A percentile compares a stretch with the other conserved stretches of the same genome.
Conservation (phyloP, 495 filamentous ascomycete species). For the Penicillium robsamsonii region DNA sequence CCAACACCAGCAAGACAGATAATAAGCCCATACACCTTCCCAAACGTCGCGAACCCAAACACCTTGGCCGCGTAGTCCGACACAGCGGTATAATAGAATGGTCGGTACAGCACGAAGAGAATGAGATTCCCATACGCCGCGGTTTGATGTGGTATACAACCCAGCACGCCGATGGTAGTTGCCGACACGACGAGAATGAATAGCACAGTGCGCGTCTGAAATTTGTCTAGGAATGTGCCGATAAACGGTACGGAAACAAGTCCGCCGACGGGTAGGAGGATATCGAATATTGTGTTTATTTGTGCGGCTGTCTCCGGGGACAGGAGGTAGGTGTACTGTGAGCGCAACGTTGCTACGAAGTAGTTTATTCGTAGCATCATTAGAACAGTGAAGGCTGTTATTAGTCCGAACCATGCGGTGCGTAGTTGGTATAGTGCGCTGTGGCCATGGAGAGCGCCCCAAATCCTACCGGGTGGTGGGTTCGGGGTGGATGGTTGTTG, state of each 20-base stretch:
- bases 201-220: slow-evolving; percentile 73
- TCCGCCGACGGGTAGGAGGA: slow-evolving; percentile 84
- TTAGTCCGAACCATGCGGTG: slow-evolving; percentile 83
- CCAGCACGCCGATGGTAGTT: slow-evolving; percentile 74
- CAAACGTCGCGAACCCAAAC: slow-evolving; percentile 93
- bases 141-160: slow-evolving; percentile 63
- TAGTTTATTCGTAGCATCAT: slow-evolving; percentile 97
- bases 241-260: slow-evolving; percentile 85
- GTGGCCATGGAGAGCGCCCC: slow-evolving; percentile 81
- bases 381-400: slow-evolving; percentile 81
- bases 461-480: slow-evolving; percentile 65
- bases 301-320: slow-evolving; percentile 54
- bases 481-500: slow-evolving; percentile 16
- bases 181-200: slow-evolving; percentile 67
- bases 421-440: slow-evolving; percentile 71
- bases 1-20: slow-evolving; percentile 85
- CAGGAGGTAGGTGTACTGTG: slow-evolving; percentile 84
- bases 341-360: slow-evolving; percentile 87
- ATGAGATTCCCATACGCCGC: slow-evolving; percentile 77
- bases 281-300: slow-evolving; percentile 84
- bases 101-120: slow-evolving; percentile 66
- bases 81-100: slow-evolving; percentile 54
- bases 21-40: slow-evolving; percentile 91
- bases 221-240: slow-evolving; percentile 75
- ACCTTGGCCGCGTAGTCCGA: slow-evolving; percentile 91